Percentiles rank a stretch among this genome's conserved stretches.
phyloP scores from a whole-genome alignment of 306 rosid genomes.

The Cajanus cajan region DNA sequence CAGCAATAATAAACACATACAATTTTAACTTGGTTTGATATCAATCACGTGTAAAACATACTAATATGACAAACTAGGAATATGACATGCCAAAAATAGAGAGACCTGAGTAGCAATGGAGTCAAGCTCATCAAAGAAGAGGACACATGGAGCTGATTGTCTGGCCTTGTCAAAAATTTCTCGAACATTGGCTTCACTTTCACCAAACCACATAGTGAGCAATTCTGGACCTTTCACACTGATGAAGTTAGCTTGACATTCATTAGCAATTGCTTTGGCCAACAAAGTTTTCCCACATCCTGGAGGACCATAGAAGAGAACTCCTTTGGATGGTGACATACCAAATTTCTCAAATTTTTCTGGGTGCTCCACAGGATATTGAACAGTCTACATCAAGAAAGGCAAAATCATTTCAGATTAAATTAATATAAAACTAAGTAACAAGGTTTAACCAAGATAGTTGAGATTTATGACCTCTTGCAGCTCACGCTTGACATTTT shows the following conservation, averaged over 20 bases:
- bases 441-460: not conserved
- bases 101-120: conserved; percentile 57
- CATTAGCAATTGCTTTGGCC: conserved; percentile 56
- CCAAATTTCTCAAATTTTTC: conserved; percentile 62
- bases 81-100: not conserved
- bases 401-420: not conserved
- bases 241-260: conserved; percentile 58
- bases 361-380: conserved; percentile 63
- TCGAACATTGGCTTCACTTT: conserved; percentile 59
- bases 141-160: conserved; percentile 57
- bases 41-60: not conserved
- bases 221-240: conserved; percentile 57
- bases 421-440: not conserved
- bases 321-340: conserved; percentile 63
- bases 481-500: conserved; percentile 58
- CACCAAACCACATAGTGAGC: conserved; percentile 66
- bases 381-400: conserved; percentile 47
- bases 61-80: not conserved
- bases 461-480: conserved; percentile 44
- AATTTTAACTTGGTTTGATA: not conserved
- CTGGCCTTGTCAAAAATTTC: conserved; percentile 58
- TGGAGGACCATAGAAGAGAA: conserved; percentile 59
- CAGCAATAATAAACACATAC: not conserved
- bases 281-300: conserved; percentile 57
- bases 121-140: conserved; percentile 61